Evolutionary conservation across 2,329 filamentous ascomycete species (phyloP).

Genomic region (Trichoderma lentiforme): DNA sequence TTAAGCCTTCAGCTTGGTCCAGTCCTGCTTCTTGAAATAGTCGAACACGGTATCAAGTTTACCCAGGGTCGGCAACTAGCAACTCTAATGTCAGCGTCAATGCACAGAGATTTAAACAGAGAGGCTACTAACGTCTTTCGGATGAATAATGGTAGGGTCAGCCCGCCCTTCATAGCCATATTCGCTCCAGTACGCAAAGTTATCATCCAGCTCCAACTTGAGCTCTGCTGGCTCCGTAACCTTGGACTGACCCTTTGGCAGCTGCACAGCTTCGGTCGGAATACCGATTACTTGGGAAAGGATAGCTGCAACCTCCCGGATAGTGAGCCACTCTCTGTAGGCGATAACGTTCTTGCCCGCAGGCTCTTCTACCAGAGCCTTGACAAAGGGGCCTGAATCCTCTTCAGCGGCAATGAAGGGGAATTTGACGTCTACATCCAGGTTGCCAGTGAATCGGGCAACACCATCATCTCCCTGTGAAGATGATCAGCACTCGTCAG

Average conservation of each 20-base stretch:
- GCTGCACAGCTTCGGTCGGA: slow-evolving; percentile 12
- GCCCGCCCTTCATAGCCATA: slow-evolving; percentile 22
- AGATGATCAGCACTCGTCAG: not conserved
- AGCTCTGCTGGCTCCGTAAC: slow-evolving; percentile 7
- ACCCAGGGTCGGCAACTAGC: slow-evolving; percentile 2
- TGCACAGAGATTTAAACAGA: not conserved
- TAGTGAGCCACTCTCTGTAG: slow-evolving; percentile 25
- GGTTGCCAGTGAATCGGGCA: slow-evolving; percentile 21
- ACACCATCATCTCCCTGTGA: slow-evolving; percentile 17
- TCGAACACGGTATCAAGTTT: slow-evolving; percentile 14
- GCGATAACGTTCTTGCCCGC: slow-evolving; percentile 25
- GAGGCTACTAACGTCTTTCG: slow-evolving; percentile 17
- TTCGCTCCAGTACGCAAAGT: slow-evolving; percentile 17
- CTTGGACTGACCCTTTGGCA: not conserved
- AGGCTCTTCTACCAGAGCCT: slow-evolving; percentile 23
- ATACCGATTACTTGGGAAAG: slow-evolving; percentile 22
- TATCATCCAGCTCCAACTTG: slow-evolving; percentile 12
- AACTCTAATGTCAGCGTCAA: not conserved
- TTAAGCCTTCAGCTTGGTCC: slow-evolving; percentile 28
- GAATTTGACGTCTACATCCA: slow-evolving; percentile 22
- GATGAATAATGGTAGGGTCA: slow-evolving; percentile 18
- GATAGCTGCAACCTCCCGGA: slow-evolving; percentile 19
- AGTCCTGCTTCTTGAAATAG: slow-evolving; percentile 20
- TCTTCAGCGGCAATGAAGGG: slow-evolving; percentile 27
- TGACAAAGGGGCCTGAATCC: slow-evolving; percentile 25